Conservation (phyloP, 2,329 filamentous ascomycete genomes). For the Mycogone perniciosa region DNA sequence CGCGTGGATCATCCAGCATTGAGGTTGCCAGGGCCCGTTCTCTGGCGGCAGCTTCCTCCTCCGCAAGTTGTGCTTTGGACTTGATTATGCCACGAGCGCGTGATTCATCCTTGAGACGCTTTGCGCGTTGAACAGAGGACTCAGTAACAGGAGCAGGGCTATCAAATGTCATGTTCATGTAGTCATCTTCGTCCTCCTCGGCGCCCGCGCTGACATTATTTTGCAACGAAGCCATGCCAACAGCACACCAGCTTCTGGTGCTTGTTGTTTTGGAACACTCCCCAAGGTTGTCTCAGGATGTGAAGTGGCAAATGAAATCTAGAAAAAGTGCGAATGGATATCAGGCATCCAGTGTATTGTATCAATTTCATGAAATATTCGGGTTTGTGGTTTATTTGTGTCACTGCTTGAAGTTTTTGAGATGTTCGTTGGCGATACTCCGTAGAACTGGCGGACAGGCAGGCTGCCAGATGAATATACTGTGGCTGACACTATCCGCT, state of each 20-base stretch:
- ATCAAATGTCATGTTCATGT: conserved; percentile 91
- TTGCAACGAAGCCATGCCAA: conserved; percentile 4
- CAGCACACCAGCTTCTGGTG: not conserved
- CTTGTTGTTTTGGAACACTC: too few relatives aligned
- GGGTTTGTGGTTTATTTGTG: too few relatives aligned
- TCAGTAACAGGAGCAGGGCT: conserved; percentile 53
- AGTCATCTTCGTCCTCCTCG: conserved; percentile 77
- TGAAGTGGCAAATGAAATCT: too few relatives aligned
- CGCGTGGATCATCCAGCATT: conserved; percentile 51
- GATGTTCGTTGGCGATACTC: too few relatives aligned
- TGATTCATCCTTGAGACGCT: conserved; percentile 53
- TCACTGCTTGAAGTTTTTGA: too few relatives aligned
- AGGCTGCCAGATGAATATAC: too few relatives aligned
- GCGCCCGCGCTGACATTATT: conserved; percentile 1
- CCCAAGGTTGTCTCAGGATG: too few relatives aligned
- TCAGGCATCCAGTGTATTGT: too few relatives aligned
- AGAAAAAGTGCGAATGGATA: too few relatives aligned
- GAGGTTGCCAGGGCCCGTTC: conserved; percentile 72
- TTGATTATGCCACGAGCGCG: conserved; percentile 62
- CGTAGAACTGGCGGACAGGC: too few relatives aligned
- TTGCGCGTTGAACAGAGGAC: conserved; percentile 49
- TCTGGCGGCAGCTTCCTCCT: conserved; percentile 62
- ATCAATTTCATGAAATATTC: too few relatives aligned
- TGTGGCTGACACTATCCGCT: too few relatives aligned
- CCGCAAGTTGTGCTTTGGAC: conserved; percentile 78